Conservation (phyloP, 2,329 filamentous ascomycete species). For the Teratosphaeria viscida region DNA sequence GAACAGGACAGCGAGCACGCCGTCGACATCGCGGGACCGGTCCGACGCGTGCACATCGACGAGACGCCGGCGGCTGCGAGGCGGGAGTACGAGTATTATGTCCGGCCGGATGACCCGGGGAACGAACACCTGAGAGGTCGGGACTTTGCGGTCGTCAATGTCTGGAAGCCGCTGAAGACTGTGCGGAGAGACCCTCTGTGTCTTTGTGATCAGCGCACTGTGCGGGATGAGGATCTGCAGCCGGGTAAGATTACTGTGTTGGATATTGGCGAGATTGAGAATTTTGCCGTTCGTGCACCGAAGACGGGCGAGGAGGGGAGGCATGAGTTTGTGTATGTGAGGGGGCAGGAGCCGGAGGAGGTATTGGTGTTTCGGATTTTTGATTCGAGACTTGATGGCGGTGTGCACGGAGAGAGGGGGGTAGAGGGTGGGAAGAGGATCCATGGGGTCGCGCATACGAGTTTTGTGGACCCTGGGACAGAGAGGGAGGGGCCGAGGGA, state of each 20-base stretch:
- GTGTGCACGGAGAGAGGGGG: conserved; percentile 2
- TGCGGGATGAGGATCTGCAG: conserved; percentile 8
- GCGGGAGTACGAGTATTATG: conserved; percentile 6
- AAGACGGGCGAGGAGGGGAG: not conserved
- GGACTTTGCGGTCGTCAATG: conserved; percentile 9
- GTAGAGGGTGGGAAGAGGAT: conserved; percentile 4
- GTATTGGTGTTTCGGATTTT: conserved; percentile 9
- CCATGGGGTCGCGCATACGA: conserved; percentile 9
- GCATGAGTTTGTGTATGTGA: conserved; percentile 12
- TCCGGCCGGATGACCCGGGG: conserved; percentile 1
- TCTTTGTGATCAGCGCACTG: conserved; percentile 7
- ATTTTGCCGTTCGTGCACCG: conserved; percentile 7
- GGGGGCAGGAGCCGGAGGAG: conserved; percentile 9
- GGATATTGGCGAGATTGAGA: conserved; percentile 11
- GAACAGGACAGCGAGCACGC: conserved; percentile 5
- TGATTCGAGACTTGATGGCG: conserved; percentile 7
- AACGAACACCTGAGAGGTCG: conserved; percentile 5
- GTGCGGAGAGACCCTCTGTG: conserved; percentile 7
- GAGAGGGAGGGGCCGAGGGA: conserved; percentile 6
- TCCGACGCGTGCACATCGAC: conserved; percentile 10
- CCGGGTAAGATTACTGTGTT: conserved; percentile 6
- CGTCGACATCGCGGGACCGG: conserved; percentile 10
- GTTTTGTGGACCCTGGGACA: conserved; percentile 11
- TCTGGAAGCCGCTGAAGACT: conserved; percentile 10
- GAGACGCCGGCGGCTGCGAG: conserved; percentile 6